A percentile compares a stretch with the other conserved stretches of the same genome.
phyloP scores from a whole-genome alignment of 352 stramenopile species.

The Globisporangium megalacanthum region DNA sequence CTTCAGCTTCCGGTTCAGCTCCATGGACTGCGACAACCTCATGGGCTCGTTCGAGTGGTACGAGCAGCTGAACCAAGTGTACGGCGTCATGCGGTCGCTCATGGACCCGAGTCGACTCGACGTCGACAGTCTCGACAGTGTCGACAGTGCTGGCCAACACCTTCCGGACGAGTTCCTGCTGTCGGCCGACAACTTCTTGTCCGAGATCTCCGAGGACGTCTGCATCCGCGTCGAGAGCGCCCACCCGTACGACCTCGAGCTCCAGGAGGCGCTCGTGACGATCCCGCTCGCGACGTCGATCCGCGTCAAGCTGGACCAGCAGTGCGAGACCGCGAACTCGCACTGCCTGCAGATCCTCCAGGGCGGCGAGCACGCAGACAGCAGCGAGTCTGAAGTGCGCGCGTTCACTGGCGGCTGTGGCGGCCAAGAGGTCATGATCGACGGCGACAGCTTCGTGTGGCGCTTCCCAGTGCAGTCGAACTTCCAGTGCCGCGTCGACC shows the following conservation, averaged over 20 bases:
- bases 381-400: slow-evolving; percentile 68
- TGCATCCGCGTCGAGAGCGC: slow-evolving; percentile 73
- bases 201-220: slow-evolving; percentile 77
- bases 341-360: slow-evolving; percentile 86
- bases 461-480: slow-evolving; percentile 85
- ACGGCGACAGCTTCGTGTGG: slow-evolving; percentile 85
- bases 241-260: slow-evolving; percentile 78
- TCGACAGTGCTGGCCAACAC: slow-evolving; percentile 3
- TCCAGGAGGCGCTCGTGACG: slow-evolving; percentile 74
- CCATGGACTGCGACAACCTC: slow-evolving; percentile 77
- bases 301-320: slow-evolving; percentile 65
- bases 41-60: slow-evolving; percentile 88
- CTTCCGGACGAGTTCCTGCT: slow-evolving; percentile 86
- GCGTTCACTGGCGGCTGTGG: slow-evolving; percentile 80
- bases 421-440: slow-evolving; percentile 83
- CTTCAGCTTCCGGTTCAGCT: slow-evolving; percentile 79
- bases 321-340: slow-evolving; percentile 79
- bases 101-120: slow-evolving; percentile 37
- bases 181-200: slow-evolving; percentile 85
- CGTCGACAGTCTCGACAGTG: background rate
- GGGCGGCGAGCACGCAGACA: slow-evolving; percentile 44
- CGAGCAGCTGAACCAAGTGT: slow-evolving; percentile 80
- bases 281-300: slow-evolving; percentile 83
- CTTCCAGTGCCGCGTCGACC: slow-evolving; percentile 85
- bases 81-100: slow-evolving; percentile 78